Evolutionary conservation across 805 yeast species (phyloP).

Genomic region (Tetrapisispora iriomotensis): DNA sequence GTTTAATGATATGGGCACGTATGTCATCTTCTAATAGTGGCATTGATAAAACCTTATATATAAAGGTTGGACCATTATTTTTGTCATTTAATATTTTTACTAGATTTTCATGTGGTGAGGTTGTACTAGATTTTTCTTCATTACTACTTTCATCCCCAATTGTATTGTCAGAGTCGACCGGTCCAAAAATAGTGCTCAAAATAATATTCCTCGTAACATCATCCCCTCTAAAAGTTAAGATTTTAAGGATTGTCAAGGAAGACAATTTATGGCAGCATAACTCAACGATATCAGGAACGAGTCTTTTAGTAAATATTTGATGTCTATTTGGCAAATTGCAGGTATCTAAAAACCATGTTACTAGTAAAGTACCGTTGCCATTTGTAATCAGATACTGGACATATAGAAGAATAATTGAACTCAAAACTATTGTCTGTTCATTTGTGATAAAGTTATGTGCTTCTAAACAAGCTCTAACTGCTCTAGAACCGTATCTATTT

Average conservation of each 20-base stretch:
- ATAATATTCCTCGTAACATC: conserved; percentile 50
- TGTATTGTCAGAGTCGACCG: conserved; percentile 24
- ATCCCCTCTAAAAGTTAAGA: conserved; percentile 61
- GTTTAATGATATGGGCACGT: conserved; percentile 48
- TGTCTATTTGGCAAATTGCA: conserved; percentile 59
- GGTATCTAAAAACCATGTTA: conserved; percentile 93
- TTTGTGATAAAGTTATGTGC: conserved; percentile 49
- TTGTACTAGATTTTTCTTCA: neutral
- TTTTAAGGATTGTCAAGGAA: conserved; percentile 68
- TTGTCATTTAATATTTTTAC: conserved; percentile 56
- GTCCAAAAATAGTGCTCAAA: conserved; percentile 59
- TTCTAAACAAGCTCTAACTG: conserved; percentile 87
- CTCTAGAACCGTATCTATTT: conserved; percentile 91
- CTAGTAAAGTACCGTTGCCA: conserved; percentile 76
- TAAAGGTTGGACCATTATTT: conserved; percentile 63
- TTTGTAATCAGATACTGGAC: conserved; percentile 73
- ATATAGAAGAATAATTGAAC: conserved; percentile 68
- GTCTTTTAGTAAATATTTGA: conserved; percentile 49
- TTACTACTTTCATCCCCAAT: neutral
- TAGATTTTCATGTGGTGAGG: conserved; percentile 37
- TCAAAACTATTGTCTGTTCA: conserved; percentile 62
- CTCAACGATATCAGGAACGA: conserved; percentile 51
- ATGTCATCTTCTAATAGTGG: conserved; percentile 51
- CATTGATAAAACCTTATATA: conserved; percentile 71
- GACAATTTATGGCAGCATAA: conserved; percentile 78